These are phyloP conservation scores for Biscogniauxia marginata DNA, from an alignment of 2,329 filamentous ascomycete genomes.

Conservation along the genomic window DNA sequence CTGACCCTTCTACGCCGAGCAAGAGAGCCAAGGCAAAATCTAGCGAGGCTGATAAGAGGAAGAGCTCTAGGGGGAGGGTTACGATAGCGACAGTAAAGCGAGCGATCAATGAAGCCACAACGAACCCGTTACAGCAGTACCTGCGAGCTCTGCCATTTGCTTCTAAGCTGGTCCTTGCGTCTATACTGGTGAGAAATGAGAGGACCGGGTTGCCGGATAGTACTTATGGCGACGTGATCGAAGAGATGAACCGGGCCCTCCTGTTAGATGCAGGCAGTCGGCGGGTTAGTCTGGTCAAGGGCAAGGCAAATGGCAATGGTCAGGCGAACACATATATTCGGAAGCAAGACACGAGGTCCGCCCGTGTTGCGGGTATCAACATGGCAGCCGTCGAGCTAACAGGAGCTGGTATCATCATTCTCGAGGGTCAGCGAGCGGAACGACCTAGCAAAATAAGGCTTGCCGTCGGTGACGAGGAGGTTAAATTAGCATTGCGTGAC, in stretches of 20 bases:
- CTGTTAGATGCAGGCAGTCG: constrained; percentile 58
- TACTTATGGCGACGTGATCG: constrained; percentile 82
- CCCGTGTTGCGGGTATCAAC: constrained; percentile 46
- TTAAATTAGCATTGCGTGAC: constrained; percentile 82
- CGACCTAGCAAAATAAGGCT: constrained; percentile 84
- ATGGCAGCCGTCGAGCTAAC: constrained; percentile 78
- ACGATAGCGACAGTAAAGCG: constrained; percentile 92
- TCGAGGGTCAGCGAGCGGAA: constrained; percentile 80
- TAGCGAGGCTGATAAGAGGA: constrained; percentile 34
- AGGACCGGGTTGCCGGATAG: constrained; percentile 85
- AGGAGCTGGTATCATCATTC: constrained; percentile 81
- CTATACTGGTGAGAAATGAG: constrained; percentile 74
- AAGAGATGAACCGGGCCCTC: constrained; percentile 74
- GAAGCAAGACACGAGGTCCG: constrained; percentile 18
- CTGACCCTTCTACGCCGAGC: constrained; percentile 60
- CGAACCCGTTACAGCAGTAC: constrained; percentile 86
- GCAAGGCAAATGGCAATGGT: constrained; percentile 20
- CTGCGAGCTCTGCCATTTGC: constrained; percentile 78
- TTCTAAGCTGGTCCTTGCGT: constrained; percentile 82
- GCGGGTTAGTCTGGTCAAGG: constrained; percentile 58
- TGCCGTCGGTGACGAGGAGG: constrained; percentile 85
- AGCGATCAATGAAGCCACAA: constrained; percentile 93
- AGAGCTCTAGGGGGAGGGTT: constrained; percentile 57
- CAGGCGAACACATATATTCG: constrained; percentile 25
- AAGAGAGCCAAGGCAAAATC: constrained; percentile 42